phyloP scores from a whole-genome alignment of 2,329 filamentous ascomycete genomes.

The Magnaporthales sp. region DNA sequence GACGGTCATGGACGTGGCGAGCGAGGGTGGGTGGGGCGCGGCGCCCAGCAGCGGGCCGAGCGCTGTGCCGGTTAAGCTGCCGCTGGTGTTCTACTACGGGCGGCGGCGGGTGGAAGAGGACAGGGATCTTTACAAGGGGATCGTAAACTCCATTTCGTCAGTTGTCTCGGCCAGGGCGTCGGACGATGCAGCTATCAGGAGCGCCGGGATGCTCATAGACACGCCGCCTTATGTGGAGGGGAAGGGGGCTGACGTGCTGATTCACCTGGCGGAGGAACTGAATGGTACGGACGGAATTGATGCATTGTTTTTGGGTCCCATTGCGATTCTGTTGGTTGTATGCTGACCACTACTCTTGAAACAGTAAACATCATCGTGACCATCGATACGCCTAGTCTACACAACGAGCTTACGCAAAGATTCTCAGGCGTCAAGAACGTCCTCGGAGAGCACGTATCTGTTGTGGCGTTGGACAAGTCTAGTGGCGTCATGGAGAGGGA shows the following conservation, averaged over 20 bases:
- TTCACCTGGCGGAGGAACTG: slow-evolving; percentile 59
- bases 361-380: slow-evolving; percentile 73
- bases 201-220: slow-evolving; percentile 78
- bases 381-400: slow-evolving; percentile 68
- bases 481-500: slow-evolving; percentile 76
- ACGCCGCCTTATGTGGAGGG: slow-evolving; percentile 59
- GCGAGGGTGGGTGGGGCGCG: slow-evolving; percentile 80
- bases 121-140: slow-evolving; percentile 59
- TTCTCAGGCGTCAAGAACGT: slow-evolving; percentile 50
- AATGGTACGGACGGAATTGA: slow-evolving; percentile 25
- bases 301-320: slow-evolving; percentile 5
- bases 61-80: slow-evolving; percentile 81
- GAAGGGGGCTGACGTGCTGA: slow-evolving; percentile 65
- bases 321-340: slow-evolving; percentile 22
- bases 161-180: slow-evolving; percentile 69
- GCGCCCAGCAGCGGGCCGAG: slow-evolving; percentile 88
- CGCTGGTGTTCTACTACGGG: slow-evolving; percentile 85
- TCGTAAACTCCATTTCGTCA: slow-evolving; percentile 69
- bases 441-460: slow-evolving; percentile 58
- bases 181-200: slow-evolving; percentile 63
- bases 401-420: slow-evolving; percentile 63
- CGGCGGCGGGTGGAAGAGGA: slow-evolving; percentile 65
- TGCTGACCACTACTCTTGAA: slow-evolving; percentile 30
- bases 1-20: slow-evolving; percentile 70
- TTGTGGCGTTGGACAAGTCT: slow-evolving; percentile 76